phyloP scores from a whole-genome alignment of 768 basidiomycete species.

The Amanita pseudoporphyria region DNA sequence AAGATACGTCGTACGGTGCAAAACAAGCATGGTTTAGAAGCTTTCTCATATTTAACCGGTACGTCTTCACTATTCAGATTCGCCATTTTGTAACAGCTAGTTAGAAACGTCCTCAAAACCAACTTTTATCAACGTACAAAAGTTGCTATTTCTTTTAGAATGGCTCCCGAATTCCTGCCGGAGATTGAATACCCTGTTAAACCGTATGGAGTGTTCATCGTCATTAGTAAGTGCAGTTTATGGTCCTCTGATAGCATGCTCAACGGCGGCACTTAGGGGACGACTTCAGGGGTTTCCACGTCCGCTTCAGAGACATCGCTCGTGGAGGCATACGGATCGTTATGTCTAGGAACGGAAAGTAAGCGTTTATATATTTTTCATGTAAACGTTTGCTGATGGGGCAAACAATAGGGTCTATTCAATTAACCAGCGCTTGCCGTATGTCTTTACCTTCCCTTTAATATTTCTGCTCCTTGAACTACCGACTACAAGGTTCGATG shows the following conservation, averaged over 20 bases:
- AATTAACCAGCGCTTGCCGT: conserved; percentile 88
- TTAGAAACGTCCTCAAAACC: conserved; percentile 74
- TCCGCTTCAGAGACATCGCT: conserved; percentile 94
- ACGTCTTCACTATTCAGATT: conserved; percentile 15
- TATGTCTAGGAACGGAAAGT: conserved; percentile 90
- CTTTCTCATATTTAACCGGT: conserved; percentile 96
- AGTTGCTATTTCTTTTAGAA: conserved; percentile 92
- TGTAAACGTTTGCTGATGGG: not conserved
- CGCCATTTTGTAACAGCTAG: not conserved
- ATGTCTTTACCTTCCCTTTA: conserved; percentile 13
- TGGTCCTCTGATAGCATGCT: conserved; percentile 1
- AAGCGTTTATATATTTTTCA: not conserved
- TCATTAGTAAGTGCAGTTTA: conserved; percentile 52
- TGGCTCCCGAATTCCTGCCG: conserved; percentile 87
- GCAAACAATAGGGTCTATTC: conserved; percentile 66
- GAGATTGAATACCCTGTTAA: conserved; percentile 91
- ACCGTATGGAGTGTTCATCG: conserved; percentile 90
- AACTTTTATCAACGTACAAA: conserved; percentile 99
- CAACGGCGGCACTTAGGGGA: conserved; percentile 35
- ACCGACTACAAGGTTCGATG: conserved; percentile 57
- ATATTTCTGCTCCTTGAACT: no score
- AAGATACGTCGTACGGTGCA: conserved; percentile 76
- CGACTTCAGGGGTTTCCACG: conserved; percentile 89
- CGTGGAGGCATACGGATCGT: conserved; percentile 96
- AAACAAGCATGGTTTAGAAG: conserved; percentile 90